Conservation (phyloP, 2,329 filamentous ascomycete genomes). For the Verticillium albo-atrum region DNA sequence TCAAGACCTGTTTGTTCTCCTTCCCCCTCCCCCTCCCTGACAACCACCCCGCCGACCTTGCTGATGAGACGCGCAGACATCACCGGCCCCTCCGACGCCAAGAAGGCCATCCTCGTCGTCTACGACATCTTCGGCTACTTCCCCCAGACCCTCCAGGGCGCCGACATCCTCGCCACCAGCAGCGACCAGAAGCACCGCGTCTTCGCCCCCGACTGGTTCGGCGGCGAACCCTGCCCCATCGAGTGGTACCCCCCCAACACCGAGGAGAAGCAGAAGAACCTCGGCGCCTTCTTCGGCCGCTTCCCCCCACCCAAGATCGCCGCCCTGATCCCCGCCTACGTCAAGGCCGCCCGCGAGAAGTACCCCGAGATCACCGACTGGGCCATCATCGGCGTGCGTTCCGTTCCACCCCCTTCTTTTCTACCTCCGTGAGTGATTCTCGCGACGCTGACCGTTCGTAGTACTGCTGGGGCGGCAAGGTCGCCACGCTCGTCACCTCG, state of each 20-base stretch:
- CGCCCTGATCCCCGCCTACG: conserved; percentile 47
- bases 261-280: conserved; percentile 56
- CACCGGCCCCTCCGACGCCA: conserved; percentile 40
- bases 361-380: conserved; percentile 53
- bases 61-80: conserved; percentile 33
- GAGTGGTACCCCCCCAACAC: conserved; percentile 60
- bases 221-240: conserved; percentile 61
- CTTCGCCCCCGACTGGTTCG: conserved; percentile 90
- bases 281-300: conserved; percentile 54
- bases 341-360: conserved; percentile 46
- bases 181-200: conserved; percentile 69
- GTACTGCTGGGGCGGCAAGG: conserved; percentile 71
- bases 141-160: conserved; percentile 65
- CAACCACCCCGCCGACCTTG: neutral
- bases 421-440: neutral
- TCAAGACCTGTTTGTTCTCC: conserved; percentile 41
- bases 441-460: conserved; percentile 15
- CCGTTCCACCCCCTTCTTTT: neutral
- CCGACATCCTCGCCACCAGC: conserved; percentile 58
- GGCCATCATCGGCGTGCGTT: conserved; percentile 55
- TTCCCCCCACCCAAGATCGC: conserved; percentile 43
- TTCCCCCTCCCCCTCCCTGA: neutral
- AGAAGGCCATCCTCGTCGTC: conserved; percentile 57
- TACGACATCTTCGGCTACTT: conserved; percentile 70
- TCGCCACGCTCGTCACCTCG: conserved; percentile 48